phyloP scores from a whole-genome alignment of 345 rosid species.

The Eucalyptus sp. region DNA sequence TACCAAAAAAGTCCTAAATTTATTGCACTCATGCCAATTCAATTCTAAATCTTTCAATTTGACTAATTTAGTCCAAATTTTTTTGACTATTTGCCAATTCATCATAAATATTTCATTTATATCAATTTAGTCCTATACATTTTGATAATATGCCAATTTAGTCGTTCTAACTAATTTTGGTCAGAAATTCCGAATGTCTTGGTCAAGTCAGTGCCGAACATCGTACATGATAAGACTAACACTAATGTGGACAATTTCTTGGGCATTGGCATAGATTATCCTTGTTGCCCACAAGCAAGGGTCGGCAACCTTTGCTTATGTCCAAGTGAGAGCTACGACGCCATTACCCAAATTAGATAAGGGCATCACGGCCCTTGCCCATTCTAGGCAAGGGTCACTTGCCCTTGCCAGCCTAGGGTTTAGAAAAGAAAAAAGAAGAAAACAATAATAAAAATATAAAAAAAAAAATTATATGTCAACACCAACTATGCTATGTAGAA shows the following conservation, averaged over 20 bases:
- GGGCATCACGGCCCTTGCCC: neutral
- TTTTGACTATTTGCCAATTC: neutral
- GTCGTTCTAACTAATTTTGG: neutral
- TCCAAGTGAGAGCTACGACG: accelerated
- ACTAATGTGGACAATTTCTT: neutral
- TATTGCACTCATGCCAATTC: neutral
- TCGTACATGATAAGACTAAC: neutral
- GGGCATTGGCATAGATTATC: neutral
- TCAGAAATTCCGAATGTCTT: accelerated
- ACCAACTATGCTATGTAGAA: neutral
- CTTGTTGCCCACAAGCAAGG: neutral
- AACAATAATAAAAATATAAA: no score
- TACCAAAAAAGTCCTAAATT: no score
- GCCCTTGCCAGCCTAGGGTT: neutral
- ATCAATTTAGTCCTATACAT: neutral
- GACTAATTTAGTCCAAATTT: neutral
- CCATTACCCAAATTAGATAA: neutral
- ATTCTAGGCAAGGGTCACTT: neutral
- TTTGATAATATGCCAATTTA: neutral
- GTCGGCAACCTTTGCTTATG: neutral
- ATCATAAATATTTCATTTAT: neutral
- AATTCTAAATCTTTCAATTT: no score
- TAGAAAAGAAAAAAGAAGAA: neutral
- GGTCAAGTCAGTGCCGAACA: accelerated
- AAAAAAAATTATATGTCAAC: no score